Evolutionary conservation across 2,329 filamentous ascomycete genomes (phyloP).

Genomic region (Scopulariopsis brevicaulis): DNA sequence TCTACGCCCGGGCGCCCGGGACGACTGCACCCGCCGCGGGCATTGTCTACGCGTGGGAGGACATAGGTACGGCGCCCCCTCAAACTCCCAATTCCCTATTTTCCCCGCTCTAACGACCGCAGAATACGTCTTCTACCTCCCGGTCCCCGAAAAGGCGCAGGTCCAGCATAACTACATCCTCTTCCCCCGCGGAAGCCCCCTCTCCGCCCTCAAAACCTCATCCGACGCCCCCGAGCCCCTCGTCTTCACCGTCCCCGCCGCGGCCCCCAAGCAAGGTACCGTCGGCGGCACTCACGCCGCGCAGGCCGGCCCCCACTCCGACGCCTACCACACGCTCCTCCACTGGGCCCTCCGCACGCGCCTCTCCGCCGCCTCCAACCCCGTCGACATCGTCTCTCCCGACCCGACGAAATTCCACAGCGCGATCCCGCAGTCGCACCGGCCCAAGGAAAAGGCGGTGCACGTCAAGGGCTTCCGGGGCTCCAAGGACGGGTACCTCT

Average conservation of each 20-base stretch:
- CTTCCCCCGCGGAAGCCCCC: conserved; percentile 43
- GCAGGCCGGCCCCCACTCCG: conserved; percentile 41
- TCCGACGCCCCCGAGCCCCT: conserved; percentile 39
- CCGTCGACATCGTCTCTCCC: conserved; percentile 35
- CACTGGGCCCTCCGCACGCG: conserved; percentile 47
- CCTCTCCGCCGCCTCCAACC: conserved; percentile 35
- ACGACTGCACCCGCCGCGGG: conserved; percentile 38
- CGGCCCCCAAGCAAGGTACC: conserved; percentile 47
- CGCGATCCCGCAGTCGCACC: conserved; percentile 41
- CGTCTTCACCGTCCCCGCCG: conserved; percentile 51
- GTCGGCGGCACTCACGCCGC: conserved; percentile 37
- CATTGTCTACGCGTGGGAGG: conserved; percentile 47
- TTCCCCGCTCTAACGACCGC: neutral
- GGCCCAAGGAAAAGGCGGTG: conserved; percentile 50
- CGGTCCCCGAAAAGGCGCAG: conserved; percentile 54
- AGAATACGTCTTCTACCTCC: conserved; percentile 54
- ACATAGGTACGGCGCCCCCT: conserved; percentile 37
- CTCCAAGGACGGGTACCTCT: conserved; percentile 57
- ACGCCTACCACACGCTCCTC: conserved; percentile 46
- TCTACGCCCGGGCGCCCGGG: conserved; percentile 44
- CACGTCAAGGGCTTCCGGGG: conserved; percentile 57
- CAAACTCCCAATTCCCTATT: conserved; percentile 2
- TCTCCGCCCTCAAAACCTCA: conserved; percentile 30
- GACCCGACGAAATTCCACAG: conserved; percentile 47
- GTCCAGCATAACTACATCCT: conserved; percentile 56